These are phyloP conservation scores for Xylariaceae sp. DNA, from an alignment of 2,329 filamentous ascomycete species.

Conservation along the genomic window DNA sequence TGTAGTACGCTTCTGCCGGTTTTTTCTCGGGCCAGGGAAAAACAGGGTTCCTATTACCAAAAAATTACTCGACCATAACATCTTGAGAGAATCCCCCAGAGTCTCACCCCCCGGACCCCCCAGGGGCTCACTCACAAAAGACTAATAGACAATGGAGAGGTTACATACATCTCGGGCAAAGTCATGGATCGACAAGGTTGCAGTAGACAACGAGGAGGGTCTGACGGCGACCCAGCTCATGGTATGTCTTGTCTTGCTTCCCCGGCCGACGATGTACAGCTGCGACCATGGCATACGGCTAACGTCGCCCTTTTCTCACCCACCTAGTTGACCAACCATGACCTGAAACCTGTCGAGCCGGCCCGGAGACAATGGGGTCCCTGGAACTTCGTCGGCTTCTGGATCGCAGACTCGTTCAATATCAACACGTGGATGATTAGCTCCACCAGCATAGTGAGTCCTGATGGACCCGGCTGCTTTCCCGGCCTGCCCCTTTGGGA, in stretches of 20 bases:
- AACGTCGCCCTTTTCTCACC: constrained; percentile 5
- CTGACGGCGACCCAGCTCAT: constrained; percentile 76
- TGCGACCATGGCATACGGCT: too few relatives aligned
- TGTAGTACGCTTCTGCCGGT: constrained; percentile 1
- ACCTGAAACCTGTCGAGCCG: constrained; percentile 75
- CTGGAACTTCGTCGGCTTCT: constrained; percentile 86
- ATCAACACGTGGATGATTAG: constrained; percentile 96
- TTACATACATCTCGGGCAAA: constrained; percentile 35
- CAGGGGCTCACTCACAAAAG: not conserved
- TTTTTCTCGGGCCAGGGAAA: not conserved
- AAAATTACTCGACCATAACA: constrained; percentile 23
- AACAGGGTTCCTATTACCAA: constrained; percentile 17
- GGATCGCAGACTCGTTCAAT: constrained; percentile 81
- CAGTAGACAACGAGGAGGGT: constrained; percentile 69
- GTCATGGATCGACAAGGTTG: constrained; percentile 53
- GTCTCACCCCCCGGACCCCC: constrained; percentile 1
- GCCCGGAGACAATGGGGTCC: constrained; percentile 75
- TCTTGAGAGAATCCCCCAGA: constrained; percentile 2
- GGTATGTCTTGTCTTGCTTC: constrained; percentile 41
- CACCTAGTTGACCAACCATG: constrained; percentile 67
- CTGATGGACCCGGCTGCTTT: not conserved
- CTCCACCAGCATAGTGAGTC: constrained; percentile 65
- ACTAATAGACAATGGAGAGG: constrained; percentile 25
- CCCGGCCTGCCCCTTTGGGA: not conserved
- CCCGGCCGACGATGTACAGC: not conserved